phyloP scores from a whole-genome alignment of 345 rosid genomes.

The Moricandia moricandioides region DNA sequence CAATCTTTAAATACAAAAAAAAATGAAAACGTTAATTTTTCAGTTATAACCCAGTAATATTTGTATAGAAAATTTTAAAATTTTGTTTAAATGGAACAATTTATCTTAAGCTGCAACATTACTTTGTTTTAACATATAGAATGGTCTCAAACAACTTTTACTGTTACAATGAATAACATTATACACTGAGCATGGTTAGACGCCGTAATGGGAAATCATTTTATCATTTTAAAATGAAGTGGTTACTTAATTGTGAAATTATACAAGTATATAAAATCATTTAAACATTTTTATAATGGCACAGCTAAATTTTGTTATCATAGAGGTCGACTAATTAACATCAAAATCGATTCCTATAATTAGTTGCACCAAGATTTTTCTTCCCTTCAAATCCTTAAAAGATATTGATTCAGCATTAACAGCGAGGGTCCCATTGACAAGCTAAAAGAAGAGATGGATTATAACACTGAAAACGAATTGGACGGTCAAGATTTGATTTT shows the following conservation, averaged over 20 bases:
- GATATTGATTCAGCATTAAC: constrained; percentile 6
- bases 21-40: no score
- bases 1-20: no score
- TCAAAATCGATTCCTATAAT: neutral
- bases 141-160: neutral
- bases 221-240: neutral
- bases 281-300: neutral
- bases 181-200: neutral
- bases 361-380: constrained; percentile 21
- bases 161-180: neutral
- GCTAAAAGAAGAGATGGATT: constrained; percentile 14
- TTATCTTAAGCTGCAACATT: neutral
- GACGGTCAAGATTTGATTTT: neutral
- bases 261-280: neutral
- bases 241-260: neutral
- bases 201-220: neutral
- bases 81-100: neutral
- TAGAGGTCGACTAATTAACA: neutral
- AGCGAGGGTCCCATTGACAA: constrained; percentile 20
- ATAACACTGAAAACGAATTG: neutral
- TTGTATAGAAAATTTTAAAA: neutral
- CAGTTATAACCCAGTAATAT: neutral
- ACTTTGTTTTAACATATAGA: neutral
- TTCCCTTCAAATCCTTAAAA: constrained; percentile 21
- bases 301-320: neutral